A percentile compares a stretch with the other conserved stretches of the same genome.
Conservation (phyloP, 129 eudicot species). For the Calendula officinalis region DNA sequence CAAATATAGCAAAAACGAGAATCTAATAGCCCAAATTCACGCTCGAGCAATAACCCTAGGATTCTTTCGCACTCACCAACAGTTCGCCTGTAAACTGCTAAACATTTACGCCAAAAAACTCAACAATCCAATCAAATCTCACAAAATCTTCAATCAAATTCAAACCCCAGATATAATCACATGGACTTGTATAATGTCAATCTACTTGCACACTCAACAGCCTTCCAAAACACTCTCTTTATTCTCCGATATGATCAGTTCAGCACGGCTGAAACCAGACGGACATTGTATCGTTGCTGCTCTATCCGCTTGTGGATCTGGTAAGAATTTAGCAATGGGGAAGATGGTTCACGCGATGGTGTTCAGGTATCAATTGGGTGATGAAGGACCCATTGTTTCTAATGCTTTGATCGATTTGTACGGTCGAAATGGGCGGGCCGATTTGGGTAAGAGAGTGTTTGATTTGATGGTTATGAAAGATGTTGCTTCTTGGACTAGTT, state of each 20-base stretch:
- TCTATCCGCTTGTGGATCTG: conserved; percentile 52
- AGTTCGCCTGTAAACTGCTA: conserved; percentile 38
- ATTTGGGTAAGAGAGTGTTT: conserved; percentile 39
- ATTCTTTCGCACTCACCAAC: conserved; percentile 28
- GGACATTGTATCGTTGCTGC: conserved; percentile 51
- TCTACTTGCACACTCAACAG: conserved; percentile 35
- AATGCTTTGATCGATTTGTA: conserved; percentile 67
- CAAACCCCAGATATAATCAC: conserved; percentile 48
- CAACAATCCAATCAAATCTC: conserved; percentile 39
- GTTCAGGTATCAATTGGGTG: conserved; percentile 36
- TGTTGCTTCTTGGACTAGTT: conserved; percentile 68
- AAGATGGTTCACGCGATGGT: conserved; percentile 59
- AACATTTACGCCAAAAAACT: conserved; percentile 41
- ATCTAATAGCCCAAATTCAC: conserved; percentile 48
- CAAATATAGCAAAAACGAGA: conserved; percentile 37
- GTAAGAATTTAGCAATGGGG: conserved; percentile 39
- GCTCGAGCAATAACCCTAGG: conserved; percentile 48
- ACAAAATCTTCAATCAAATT: conserved; percentile 37
- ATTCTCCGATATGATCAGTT: conserved; percentile 27
- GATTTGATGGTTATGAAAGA: conserved; percentile 39
- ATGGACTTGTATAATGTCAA: conserved; percentile 53
- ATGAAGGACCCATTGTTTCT: conserved; percentile 35
- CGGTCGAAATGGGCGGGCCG: conserved; percentile 25
- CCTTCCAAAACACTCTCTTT: conserved; percentile 43
- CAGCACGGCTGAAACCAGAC: conserved; percentile 43